Evolutionary conservation across 2,329 filamentous ascomycete species (phyloP).

Genomic region (Talaromyces sp.): DNA sequence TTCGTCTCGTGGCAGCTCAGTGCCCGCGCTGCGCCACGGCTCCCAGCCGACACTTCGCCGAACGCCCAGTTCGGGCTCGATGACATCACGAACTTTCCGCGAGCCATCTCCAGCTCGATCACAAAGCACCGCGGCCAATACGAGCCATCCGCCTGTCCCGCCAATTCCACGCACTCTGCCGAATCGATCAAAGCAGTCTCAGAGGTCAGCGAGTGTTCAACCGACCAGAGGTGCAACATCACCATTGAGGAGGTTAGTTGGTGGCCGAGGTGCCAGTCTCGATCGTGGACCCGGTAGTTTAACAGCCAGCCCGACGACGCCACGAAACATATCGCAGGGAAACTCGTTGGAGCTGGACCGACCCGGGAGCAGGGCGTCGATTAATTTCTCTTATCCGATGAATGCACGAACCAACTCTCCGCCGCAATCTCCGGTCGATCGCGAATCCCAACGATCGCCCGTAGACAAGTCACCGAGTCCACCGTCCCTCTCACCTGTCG

Average conservation of each 20-base stretch:
- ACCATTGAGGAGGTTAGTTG: constrained; percentile 37
- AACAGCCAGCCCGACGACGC: constrained; percentile 19
- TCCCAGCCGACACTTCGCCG: constrained; percentile 54
- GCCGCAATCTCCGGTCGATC: constrained; percentile 23
- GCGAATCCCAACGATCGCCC: constrained; percentile 19
- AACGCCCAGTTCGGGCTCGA: constrained; percentile 69
- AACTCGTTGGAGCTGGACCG: constrained; percentile 38
- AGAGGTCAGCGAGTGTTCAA: constrained; percentile 51
- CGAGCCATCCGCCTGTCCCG: constrained; percentile 67
- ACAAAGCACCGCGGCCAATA: constrained; percentile 43
- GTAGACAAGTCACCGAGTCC: constrained; percentile 20
- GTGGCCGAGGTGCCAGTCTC: constrained; percentile 38
- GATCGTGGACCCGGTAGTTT: constrained; percentile 30
- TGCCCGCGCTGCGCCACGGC: constrained; percentile 39
- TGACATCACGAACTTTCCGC: constrained; percentile 85
- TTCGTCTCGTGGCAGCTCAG: constrained; percentile 60
- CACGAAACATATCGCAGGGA: constrained; percentile 24
- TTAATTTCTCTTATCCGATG: constrained; percentile 50
- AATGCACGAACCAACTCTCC: constrained; percentile 42
- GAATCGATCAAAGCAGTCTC: constrained; percentile 28
- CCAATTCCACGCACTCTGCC: constrained; percentile 57
- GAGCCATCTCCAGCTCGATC: constrained; percentile 61
- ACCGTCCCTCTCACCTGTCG: constrained; percentile 24
- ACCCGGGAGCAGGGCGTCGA: constrained; percentile 40
- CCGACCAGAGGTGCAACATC: constrained; percentile 46